These are phyloP conservation scores for Penicillium argentinense DNA, from an alignment of 495 filamentous ascomycete genomes.

Conservation along the genomic window DNA sequence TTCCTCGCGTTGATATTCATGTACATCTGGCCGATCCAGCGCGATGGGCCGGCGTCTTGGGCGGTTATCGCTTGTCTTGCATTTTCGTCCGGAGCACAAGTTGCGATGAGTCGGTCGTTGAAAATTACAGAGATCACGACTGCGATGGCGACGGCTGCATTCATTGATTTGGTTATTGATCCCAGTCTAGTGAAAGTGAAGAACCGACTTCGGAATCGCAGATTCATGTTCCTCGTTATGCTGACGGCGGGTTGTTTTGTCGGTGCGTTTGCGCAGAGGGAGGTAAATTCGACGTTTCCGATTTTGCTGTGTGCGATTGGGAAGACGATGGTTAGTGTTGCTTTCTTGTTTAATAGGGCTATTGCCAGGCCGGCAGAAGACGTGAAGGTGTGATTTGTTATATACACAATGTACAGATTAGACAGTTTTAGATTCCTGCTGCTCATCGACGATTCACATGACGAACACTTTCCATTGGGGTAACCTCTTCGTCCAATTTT, in stretches of 20 bases:
- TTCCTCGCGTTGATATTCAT: slow-evolving; percentile 51
- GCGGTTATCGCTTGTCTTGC: slow-evolving; percentile 52
- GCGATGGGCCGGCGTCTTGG: slow-evolving; percentile 36
- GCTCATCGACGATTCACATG: too few relatives aligned
- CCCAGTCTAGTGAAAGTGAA: slow-evolving; percentile 35
- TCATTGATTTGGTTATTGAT: slow-evolving; percentile 61
- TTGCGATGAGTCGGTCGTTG: slow-evolving; percentile 54
- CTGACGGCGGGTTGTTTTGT: slow-evolving; percentile 53
- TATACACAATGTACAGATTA: too few relatives aligned
- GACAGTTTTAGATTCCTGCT: too few relatives aligned
- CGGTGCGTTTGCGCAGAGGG: slow-evolving; percentile 39
- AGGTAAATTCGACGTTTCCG: slow-evolving; percentile 15
- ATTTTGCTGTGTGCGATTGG: slow-evolving; percentile 22
- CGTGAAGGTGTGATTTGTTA: slow-evolving; percentile 10
- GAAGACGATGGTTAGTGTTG: slow-evolving; percentile 17
- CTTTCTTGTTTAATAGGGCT: slow-evolving; percentile 19
- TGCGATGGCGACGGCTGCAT: slow-evolving; percentile 67
- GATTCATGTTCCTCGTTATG: slow-evolving; percentile 49
- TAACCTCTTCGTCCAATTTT: too few relatives aligned
- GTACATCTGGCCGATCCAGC: slow-evolving; percentile 30
- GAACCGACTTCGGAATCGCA: slow-evolving; percentile 53
- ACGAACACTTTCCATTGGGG: too few relatives aligned
- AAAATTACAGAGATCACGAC: slow-evolving; percentile 62
- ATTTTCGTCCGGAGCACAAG: slow-evolving; percentile 57
- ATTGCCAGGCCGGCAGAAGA: background rate